Evolutionary conservation across 176 grass and related monocot species (phyloP).

Genomic region (Triticum timopheevii): DNA sequence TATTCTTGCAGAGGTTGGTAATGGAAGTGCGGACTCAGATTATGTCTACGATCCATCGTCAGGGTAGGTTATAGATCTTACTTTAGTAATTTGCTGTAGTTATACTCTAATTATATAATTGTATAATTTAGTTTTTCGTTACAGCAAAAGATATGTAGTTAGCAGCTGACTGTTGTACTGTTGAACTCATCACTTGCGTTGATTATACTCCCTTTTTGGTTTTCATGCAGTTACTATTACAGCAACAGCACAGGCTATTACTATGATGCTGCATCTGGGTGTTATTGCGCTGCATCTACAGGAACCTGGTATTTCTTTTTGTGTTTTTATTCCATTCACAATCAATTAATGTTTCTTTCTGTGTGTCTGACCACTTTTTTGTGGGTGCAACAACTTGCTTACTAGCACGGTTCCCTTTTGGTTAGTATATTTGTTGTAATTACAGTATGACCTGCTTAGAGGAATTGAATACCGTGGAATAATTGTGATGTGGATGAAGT

Average conservation of each 20-base stretch:
- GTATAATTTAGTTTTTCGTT: not conserved
- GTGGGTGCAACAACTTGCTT: conserved; percentile 1
- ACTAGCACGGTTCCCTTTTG: not conserved
- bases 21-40: conserved; percentile 62
- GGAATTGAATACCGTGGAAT: not conserved
- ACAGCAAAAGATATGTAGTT: not conserved
- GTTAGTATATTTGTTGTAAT: not conserved
- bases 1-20: conserved; percentile 53
- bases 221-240: conserved; percentile 80
- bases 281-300: conserved; percentile 79
- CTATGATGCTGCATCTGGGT: conserved; percentile 69
- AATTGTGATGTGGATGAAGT: conserved; percentile 11
- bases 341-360: not conserved
- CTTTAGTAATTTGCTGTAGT: conserved; percentile 6
- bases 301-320: conserved; percentile 70
- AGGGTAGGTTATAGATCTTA: conserved; percentile 54
- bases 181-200: conserved; percentile 19
- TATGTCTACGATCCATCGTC: conserved; percentile 80
- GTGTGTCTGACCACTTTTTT: not conserved
- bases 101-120: not conserved
- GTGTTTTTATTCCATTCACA: not conserved
- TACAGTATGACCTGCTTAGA: not conserved
- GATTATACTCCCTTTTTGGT: conserved; percentile 13
- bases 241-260: conserved; percentile 89
- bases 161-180: not conserved